Evolutionary conservation across 345 rosid genomes (phyloP).

Genomic region (Garcia nutans): DNA sequence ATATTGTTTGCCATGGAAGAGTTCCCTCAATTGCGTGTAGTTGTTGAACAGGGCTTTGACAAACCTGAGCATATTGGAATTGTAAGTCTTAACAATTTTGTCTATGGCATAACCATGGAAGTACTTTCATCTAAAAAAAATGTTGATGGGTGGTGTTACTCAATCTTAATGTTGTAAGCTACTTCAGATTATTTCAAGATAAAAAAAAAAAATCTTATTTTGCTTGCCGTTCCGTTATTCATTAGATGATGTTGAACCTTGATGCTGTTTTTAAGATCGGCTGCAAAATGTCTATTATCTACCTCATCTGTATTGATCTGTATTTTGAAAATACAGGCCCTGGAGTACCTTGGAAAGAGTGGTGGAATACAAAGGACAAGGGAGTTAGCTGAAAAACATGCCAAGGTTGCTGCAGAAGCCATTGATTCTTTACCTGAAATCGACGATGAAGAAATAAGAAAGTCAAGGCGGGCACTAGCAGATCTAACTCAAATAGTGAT

Average conservation of each 20-base stretch:
- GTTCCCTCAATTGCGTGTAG: constrained; percentile 65
- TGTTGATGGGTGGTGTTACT: background rate
- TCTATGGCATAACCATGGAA: background rate
- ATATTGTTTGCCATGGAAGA: constrained; percentile 88
- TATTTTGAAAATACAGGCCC: constrained; percentile 47
- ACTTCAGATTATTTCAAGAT: too few species aligned
- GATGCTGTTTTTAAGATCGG: too few species aligned
- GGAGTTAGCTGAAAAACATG: constrained; percentile 79
- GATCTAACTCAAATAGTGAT: constrained; percentile 81
- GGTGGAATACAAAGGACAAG: constrained; percentile 72
- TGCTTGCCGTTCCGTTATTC: too few species aligned
- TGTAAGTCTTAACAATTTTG: constrained; percentile 28
- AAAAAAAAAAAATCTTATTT: too few species aligned
- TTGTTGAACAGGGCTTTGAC: constrained; percentile 67
- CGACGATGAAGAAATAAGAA: constrained; percentile 61
- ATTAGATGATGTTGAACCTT: too few species aligned
- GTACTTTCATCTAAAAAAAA: too few species aligned
- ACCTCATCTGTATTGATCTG: background rate
- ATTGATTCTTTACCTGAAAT: constrained; percentile 72
- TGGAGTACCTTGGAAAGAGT: constrained; percentile 91
- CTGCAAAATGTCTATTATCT: background rate
- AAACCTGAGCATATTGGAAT: constrained; percentile 54
- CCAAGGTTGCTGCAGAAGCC: constrained; percentile 70
- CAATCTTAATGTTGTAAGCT: too few species aligned
- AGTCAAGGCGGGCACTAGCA: constrained; percentile 77